Conservation (phyloP, 106 monocot species). For the Posidonia australis region DNA sequence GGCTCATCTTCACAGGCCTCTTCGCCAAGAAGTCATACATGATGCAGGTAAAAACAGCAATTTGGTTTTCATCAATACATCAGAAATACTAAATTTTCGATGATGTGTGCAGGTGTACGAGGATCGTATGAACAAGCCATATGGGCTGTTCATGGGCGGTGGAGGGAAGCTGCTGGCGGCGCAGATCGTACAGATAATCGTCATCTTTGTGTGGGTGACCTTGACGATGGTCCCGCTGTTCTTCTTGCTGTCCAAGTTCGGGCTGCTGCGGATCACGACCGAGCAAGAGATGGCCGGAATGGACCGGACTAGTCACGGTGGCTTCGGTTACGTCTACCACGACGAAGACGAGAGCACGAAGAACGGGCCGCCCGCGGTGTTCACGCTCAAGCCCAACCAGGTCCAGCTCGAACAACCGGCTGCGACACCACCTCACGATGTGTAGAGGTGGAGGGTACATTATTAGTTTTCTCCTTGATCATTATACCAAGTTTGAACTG, state of each 20-base stretch:
- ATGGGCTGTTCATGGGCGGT: conserved; percentile 35
- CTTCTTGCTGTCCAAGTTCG: conserved; percentile 6
- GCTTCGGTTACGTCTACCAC: conserved; percentile 36
- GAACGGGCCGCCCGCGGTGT: too few relatives aligned
- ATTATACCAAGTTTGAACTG: too few relatives aligned
- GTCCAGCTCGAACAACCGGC: too few relatives aligned
- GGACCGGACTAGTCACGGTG: conserved; percentile 36
- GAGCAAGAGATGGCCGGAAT: conserved; percentile 38
- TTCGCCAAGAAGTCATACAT: conserved; percentile 28
- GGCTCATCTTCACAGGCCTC: conserved; percentile 25
- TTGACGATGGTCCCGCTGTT: conserved; percentile 23
- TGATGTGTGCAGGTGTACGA: conserved; percentile 12
- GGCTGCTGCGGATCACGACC: conserved; percentile 19
- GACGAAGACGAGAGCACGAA: not conserved
- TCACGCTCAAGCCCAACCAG: too few relatives aligned
- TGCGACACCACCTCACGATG: too few relatives aligned
- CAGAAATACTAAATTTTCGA: too few relatives aligned
- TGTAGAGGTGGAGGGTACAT: too few relatives aligned
- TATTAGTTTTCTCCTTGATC: too few relatives aligned
- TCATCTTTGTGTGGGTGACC: conserved; percentile 24
- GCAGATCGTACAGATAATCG: conserved; percentile 24
- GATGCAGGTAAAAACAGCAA: too few relatives aligned
- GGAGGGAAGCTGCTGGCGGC: conserved; percentile 27
- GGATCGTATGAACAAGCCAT: too few relatives aligned
- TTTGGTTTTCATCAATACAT: too few relatives aligned